These are phyloP conservation scores for Septoria linicola DNA, from an alignment of 2,329 filamentous ascomycete genomes.

Conservation along the genomic window DNA sequence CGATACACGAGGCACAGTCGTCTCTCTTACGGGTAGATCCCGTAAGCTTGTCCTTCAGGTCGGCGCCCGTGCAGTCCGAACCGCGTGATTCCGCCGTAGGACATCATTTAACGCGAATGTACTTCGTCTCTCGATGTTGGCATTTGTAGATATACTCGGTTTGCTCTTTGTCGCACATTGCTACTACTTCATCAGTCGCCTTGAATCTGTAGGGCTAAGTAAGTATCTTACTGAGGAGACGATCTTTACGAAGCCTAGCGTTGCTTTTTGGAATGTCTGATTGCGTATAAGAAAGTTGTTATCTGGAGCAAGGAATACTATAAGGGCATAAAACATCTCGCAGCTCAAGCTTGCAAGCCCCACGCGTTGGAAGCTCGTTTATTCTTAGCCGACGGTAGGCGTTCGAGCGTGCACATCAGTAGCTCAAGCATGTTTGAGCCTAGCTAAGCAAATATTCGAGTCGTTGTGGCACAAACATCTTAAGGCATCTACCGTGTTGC, in stretches of 20 bases:
- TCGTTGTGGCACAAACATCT: background rate
- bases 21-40: conserved; percentile 4
- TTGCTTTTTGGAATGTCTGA: conserved; percentile 2
- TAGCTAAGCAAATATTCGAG: conserved; percentile 3
- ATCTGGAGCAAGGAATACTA: conserved; percentile 3
- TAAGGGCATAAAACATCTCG: background rate
- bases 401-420: conserved; percentile 3
- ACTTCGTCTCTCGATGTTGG: conserved; percentile 4
- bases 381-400: conserved; percentile 2
- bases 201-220: conserved; percentile 1
- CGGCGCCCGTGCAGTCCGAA: conserved; percentile 3
- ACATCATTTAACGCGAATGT: conserved; percentile 3
- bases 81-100: conserved; percentile 3
- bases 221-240: conserved; percentile 3
- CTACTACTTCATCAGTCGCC: conserved; percentile 2
- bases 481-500: conserved; percentile 1
- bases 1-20: conserved; percentile 3
- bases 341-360: conserved; percentile 2
- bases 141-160: conserved; percentile 4
- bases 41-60: conserved; percentile 3
- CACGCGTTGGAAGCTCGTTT: conserved; percentile 3
- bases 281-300: conserved; percentile 4
- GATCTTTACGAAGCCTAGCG: conserved; percentile 3
- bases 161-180: conserved; percentile 3
- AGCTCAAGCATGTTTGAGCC: conserved; percentile 1